Evolutionary conservation across 2,329 filamentous ascomycete genomes (phyloP).

Genomic region (Trichoderma hamatum): DNA sequence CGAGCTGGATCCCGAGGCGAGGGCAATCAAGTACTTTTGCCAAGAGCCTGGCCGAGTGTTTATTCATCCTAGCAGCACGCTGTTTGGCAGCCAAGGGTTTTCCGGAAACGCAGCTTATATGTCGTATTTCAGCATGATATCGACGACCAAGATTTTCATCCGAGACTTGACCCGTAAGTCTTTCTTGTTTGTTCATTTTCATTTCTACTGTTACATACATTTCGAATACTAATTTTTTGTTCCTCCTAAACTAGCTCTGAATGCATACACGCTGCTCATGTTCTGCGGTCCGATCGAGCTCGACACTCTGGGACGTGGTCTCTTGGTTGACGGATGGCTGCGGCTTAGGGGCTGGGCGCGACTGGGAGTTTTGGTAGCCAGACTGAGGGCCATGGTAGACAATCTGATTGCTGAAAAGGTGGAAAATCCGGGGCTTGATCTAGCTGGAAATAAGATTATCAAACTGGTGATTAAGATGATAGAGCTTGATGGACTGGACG

Average conservation of each 20-base stretch:
- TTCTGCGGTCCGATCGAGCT: constrained; percentile 85
- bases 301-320: constrained; percentile 82
- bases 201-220: not conserved
- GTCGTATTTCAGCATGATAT: constrained; percentile 89
- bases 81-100: constrained; percentile 83
- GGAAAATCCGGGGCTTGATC: constrained; percentile 68
- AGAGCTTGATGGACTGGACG: constrained; percentile 86
- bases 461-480: constrained; percentile 77
- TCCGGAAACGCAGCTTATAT: constrained; percentile 75
- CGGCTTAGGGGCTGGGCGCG: constrained; percentile 86
- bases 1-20: constrained; percentile 88
- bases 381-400: constrained; percentile 85
- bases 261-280: constrained; percentile 82
- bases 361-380: constrained; percentile 85
- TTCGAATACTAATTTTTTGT: constrained; percentile 18
- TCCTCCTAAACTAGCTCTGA: constrained; percentile 70
- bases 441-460: constrained; percentile 69
- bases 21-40: constrained; percentile 90
- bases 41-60: constrained; percentile 87
- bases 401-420: constrained; percentile 79
- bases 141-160: constrained; percentile 89
- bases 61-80: constrained; percentile 83
- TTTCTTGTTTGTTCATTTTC: not conserved
- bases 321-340: constrained; percentile 92
- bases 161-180: constrained; percentile 82